phyloP scores from a whole-genome alignment of 345 rosid species.

The Camelina sativa region DNA sequence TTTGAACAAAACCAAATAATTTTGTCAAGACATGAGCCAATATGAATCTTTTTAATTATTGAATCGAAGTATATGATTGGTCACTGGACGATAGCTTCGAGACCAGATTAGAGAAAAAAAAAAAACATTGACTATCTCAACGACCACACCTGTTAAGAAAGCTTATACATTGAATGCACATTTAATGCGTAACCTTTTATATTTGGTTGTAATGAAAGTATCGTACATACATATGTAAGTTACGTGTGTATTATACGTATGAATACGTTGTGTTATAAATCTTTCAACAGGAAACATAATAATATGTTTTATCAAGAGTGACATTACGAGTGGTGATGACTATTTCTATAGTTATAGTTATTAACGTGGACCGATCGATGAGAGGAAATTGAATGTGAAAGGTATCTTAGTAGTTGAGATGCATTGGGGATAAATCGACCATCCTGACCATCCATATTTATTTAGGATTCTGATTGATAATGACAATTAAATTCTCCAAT shows the following conservation, averaged over 20 bases:
- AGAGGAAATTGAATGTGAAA: neutral
- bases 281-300: no score
- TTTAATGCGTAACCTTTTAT: slow-evolving; percentile 5
- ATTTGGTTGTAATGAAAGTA: neutral
- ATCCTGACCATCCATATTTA: neutral
- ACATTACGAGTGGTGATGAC: no score
- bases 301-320: no score
- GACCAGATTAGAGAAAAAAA: slow-evolving; percentile 7
- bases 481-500: neutral
- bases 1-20: slow-evolving; percentile 13
- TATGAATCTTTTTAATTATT: neutral
- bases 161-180: slow-evolving; percentile 21
- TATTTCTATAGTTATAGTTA: no score
- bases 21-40: neutral
- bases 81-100: slow-evolving; percentile 18
- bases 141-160: slow-evolving; percentile 29
- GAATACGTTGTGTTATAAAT: neutral
- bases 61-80: neutral
- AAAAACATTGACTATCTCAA: slow-evolving; percentile 32
- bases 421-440: neutral
- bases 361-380: no score
- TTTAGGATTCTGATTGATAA: slow-evolving; percentile 6
- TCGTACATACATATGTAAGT: neutral
- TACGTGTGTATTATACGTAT: neutral
- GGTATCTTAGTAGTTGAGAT: neutral